These are phyloP conservation scores for Prunus dulcis DNA, from an alignment of 306 rosid genomes.

Conservation along the genomic window DNA sequence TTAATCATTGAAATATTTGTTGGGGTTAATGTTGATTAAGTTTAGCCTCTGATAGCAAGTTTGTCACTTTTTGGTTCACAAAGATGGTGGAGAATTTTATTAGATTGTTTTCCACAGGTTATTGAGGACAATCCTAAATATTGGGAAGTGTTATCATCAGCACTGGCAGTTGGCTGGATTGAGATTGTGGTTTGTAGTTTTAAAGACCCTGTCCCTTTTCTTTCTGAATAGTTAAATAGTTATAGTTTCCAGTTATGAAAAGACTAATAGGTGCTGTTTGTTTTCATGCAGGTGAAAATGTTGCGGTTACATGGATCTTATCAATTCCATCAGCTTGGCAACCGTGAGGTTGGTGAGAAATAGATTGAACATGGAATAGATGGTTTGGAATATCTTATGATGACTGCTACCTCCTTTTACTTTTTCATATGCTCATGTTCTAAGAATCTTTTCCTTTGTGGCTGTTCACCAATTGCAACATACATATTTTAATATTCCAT, in stretches of 20 bases:
- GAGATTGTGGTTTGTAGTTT: constrained; percentile 77
- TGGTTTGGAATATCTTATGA: neutral
- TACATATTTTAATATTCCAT: neutral
- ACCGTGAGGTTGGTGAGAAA: constrained; percentile 78
- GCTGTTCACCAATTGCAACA: neutral
- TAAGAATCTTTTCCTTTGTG: neutral
- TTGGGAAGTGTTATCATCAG: constrained; percentile 80
- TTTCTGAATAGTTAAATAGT: constrained; percentile 9
- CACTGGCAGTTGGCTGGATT: constrained; percentile 91
- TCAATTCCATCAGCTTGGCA: constrained; percentile 70
- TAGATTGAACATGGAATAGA: constrained; percentile 3
- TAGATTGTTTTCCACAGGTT: constrained; percentile 47
- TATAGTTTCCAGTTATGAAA: constrained; percentile 17
- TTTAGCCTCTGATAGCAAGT: neutral
- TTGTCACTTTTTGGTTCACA: constrained; percentile 2
- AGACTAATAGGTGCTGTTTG: constrained; percentile 18
- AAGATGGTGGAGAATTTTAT: constrained; percentile 20
- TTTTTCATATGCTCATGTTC: neutral
- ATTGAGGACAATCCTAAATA: constrained; percentile 76
- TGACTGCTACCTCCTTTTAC: neutral
- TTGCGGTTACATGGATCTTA: constrained; percentile 90
- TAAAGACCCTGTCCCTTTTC: neutral
- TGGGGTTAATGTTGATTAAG: neutral
- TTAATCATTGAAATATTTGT: neutral
- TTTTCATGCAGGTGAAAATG: constrained; percentile 74